Percentiles rank a stretch among this genome's conserved stretches.
These are phyloP conservation scores for Penicillium expansum DNA, from an alignment of 2,329 filamentous ascomycete species.

Conservation along the genomic window DNA sequence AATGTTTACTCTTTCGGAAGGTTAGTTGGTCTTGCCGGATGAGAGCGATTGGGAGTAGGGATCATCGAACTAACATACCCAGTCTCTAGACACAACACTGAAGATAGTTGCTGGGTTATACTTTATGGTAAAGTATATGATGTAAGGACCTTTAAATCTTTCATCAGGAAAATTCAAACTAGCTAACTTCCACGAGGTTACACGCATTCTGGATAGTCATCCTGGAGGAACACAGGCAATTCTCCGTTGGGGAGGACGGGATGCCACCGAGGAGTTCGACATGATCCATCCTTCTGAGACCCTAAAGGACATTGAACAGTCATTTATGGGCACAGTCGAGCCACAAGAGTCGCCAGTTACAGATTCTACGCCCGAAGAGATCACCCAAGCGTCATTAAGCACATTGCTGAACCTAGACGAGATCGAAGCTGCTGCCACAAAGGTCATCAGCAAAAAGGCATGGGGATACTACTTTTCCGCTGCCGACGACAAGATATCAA, in stretches of 20 bases:
- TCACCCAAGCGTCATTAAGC: conserved; percentile 54
- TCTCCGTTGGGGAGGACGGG: conserved; percentile 78
- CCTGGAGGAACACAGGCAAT: conserved; percentile 87
- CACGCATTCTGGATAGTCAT: conserved; percentile 76
- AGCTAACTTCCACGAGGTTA: conserved; percentile 44
- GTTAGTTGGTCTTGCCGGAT: neutral
- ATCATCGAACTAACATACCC: neutral
- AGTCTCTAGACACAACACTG: conserved; percentile 6
- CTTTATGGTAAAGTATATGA: conserved; percentile 9
- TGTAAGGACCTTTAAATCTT: neutral
- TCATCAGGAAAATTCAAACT: no score
- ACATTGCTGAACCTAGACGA: conserved; percentile 83
- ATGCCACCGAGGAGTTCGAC: conserved; percentile 96
- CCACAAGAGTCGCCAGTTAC: conserved; percentile 41
- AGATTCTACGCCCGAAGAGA: conserved; percentile 27
- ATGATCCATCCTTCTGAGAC: conserved; percentile 88
- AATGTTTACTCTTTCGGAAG: neutral
- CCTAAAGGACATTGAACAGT: conserved; percentile 75
- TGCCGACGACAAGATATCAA: conserved; percentile 75
- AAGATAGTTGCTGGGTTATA: conserved; percentile 9
- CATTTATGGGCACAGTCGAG: conserved; percentile 73
- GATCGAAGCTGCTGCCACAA: conserved; percentile 76
- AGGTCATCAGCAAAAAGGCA: conserved; percentile 75
- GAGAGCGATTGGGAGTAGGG: neutral
- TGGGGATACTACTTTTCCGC: conserved; percentile 97